These are phyloP conservation scores for Coniochaeta sp. DNA, from an alignment of 2,329 filamentous ascomycete species.

Conservation along the genomic window DNA sequence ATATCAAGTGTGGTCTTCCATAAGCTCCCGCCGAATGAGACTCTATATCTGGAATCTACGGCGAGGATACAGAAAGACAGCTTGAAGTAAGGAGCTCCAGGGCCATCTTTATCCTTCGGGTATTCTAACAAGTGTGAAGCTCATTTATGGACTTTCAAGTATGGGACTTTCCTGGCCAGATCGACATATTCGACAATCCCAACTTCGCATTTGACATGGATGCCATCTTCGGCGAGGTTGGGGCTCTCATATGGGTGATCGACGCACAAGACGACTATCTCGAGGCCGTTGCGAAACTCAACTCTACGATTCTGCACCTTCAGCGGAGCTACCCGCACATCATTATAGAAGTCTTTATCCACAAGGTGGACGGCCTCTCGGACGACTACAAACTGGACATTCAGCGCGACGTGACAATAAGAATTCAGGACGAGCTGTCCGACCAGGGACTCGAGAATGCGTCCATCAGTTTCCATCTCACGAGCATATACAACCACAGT, in stretches of 20 bases:
- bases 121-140: constrained; percentile 36
- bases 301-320: constrained; percentile 81
- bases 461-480: constrained; percentile 90
- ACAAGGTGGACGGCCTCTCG: constrained; percentile 96
- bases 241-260: constrained; percentile 95
- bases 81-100: constrained; percentile 64
- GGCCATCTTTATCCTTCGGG: neutral
- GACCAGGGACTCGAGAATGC: constrained; percentile 92
- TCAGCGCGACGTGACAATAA: constrained; percentile 91
- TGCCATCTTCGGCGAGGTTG: constrained; percentile 88
- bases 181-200: constrained; percentile 81
- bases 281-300: constrained; percentile 80
- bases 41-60: constrained; percentile 90
- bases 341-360: constrained; percentile 97
- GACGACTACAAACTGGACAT: constrained; percentile 96
- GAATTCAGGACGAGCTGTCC: constrained; percentile 91
- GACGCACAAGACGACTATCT: constrained; percentile 98
- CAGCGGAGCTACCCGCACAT: constrained; percentile 86
- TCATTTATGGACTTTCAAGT: constrained; percentile 99
- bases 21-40: constrained; percentile 93
- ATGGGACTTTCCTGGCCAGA: constrained; percentile 93
- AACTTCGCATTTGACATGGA: constrained; percentile 87
- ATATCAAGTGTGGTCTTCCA: constrained; percentile 99
- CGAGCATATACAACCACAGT: constrained; percentile 96
- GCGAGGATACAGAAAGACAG: constrained; percentile 90